A percentile compares a stretch with the other conserved stretches of the same genome.
phyloP scores from a whole-genome alignment of 1,284 basidiomycete species.

The Marasmius oreades region DNA sequence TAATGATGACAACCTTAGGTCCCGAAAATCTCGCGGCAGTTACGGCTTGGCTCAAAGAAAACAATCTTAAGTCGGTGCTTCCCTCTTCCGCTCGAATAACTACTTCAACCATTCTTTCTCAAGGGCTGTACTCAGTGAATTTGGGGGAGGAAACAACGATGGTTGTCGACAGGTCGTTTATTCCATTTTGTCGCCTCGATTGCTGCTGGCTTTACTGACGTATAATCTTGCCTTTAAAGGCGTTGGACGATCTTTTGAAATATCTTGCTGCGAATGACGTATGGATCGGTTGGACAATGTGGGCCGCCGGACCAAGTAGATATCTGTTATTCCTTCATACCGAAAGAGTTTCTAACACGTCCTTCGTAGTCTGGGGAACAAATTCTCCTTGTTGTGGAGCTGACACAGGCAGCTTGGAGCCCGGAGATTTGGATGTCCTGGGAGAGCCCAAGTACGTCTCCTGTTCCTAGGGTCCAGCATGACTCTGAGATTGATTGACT shows the following conservation, averaged over 20 bases:
- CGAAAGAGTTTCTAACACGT: background rate
- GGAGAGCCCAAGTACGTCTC: constrained; percentile 30
- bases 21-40: constrained; percentile 38
- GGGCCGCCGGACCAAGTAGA: constrained; percentile 46
- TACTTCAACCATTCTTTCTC: background rate
- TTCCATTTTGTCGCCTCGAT: background rate
- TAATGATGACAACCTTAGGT: constrained; percentile 15
- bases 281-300: constrained; percentile 44
- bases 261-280: constrained; percentile 39
- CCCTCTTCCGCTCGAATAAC: background rate
- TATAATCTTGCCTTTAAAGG: constrained; percentile 16
- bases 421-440: constrained; percentile 32
- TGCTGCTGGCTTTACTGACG: background rate
- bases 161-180: constrained; percentile 32
- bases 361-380: constrained; percentile 38
- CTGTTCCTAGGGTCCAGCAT: too few species aligned
- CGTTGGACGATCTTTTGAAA: constrained; percentile 34
- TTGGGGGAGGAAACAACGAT: constrained; percentile 40
- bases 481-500: too few species aligned
- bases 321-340: constrained; percentile 10
- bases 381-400: constrained; percentile 40
- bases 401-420: constrained; percentile 42
- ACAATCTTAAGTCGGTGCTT: constrained; percentile 36
- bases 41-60: constrained; percentile 39
- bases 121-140: constrained; percentile 42